These are phyloP conservation scores for Pythium aphanidermatum DNA, from an alignment of 352 stramenopile genomes.

Conservation along the genomic window DNA sequence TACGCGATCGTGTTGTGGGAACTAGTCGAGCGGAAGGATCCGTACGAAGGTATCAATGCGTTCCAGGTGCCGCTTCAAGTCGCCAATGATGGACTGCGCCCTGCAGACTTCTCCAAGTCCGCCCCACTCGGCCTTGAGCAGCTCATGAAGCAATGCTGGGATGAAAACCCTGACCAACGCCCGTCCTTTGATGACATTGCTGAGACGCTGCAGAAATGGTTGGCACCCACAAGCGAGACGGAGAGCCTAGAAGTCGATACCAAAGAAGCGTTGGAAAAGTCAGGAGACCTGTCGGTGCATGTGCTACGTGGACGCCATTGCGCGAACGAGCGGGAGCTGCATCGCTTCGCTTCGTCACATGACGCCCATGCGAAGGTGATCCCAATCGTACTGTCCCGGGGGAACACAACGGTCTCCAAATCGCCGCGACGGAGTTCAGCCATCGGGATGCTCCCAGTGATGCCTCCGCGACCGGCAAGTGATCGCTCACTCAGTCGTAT, in stretches of 20 bases:
- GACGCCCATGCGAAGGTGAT: constrained; percentile 56
- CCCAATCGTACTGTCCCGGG: constrained; percentile 43
- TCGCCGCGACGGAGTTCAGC: constrained; percentile 1
- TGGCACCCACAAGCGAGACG: constrained; percentile 20
- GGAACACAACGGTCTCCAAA: constrained; percentile 9
- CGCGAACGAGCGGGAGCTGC: constrained; percentile 36
- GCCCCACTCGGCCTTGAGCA: constrained; percentile 56
- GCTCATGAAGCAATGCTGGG: constrained; percentile 75
- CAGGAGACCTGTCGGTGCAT: constrained; percentile 44
- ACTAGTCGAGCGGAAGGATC: constrained; percentile 62
- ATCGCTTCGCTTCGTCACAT: constrained; percentile 60
- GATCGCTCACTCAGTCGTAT: constrained; percentile 18
- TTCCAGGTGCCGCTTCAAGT: constrained; percentile 71
- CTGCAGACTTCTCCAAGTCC: constrained; percentile 34
- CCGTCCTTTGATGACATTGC: constrained; percentile 56
- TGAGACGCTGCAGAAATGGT: constrained; percentile 54
- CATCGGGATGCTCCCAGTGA: not conserved
- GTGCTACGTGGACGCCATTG: constrained; percentile 43
- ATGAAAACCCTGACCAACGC: constrained; percentile 55
- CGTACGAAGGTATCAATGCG: constrained; percentile 67
- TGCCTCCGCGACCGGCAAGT: constrained; percentile 3
- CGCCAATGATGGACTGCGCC: constrained; percentile 60
- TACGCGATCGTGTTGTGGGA: constrained; percentile 73
- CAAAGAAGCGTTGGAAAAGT: too few relatives aligned
- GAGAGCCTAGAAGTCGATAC: constrained; percentile 12